Evolutionary conservation across 257 asterid species (phyloP).

Genomic region (Solanum virginianum): DNA sequence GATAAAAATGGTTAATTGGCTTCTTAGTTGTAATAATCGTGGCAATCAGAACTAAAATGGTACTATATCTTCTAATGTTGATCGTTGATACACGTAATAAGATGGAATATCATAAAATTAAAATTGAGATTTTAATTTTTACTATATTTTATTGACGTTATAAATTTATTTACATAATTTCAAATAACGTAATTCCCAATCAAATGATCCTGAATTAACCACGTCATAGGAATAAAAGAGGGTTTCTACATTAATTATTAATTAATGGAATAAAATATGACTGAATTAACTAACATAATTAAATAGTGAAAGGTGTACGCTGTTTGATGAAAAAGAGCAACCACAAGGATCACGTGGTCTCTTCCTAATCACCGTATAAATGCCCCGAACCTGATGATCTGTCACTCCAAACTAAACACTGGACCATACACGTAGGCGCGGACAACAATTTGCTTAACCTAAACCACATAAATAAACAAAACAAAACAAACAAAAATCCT

Average conservation of each 20-base stretch:
- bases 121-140: no score
- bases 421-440: conserved; percentile 42
- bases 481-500: background rate
- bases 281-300: background rate
- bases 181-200: no score
- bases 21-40: no score
- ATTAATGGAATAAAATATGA: background rate
- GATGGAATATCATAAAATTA: no score
- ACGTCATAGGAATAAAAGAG: background rate
- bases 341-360: conserved; percentile 39
- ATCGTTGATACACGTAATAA: no score
- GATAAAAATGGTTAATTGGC: no score
- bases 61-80: no score
- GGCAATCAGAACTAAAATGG: no score
- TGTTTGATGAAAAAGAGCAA: background rate
- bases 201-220: no score
- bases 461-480: background rate
- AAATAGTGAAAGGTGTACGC: background rate
- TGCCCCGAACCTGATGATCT: conserved; percentile 7
- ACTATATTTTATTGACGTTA: no score
- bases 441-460: conserved; percentile 48
- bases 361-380: conserved; percentile 15
- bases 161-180: no score
- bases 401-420: conserved; percentile 25
- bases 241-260: background rate